Base-by-base conservation (phyloP, 2,329 filamentous ascomycete genomes). In the Scytalidium sp. region DNA sequence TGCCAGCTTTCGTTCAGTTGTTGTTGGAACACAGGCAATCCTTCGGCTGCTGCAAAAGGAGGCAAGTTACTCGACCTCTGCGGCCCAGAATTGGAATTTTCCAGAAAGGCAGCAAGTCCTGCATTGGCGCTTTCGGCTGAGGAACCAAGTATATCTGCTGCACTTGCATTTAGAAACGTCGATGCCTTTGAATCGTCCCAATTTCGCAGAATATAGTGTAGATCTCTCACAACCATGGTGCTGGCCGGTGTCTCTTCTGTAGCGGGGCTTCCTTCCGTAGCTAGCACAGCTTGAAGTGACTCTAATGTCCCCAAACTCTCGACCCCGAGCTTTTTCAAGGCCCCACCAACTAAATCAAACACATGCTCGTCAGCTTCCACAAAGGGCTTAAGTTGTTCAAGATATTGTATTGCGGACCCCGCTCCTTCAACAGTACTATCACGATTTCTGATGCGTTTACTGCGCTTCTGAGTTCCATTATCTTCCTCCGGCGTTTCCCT, bases 391-490 rank as follows among this genome's bases (percentile, higher is more conserved):
- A 85, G 65, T 56, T 84, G 79, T 46, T 74, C 75, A 2, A 79
- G 76, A 46, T 77, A 72, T 21, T 77, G 67, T 1, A 73, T 74
- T 45, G 72, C 76, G 6, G 78, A 71, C 52, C 84, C 80, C 13
- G 76, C 64, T 29, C 80, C 81, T 3, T 65, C 69, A 9, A 69
- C 65, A 10, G 76, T 61, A 17, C 75, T 78, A 41, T 85, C 83
- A 47, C 84, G 74, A 17, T 81, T 77, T 42, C 84, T 75, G 23
- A 83, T 83, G 45, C 84, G 73, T 60, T 87, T 88, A 64, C 83
- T 86, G 50, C 83, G 73, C 60, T 85, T 86, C 47, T 80, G 78
- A 10, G 79, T 74, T 2, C 70, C 71, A 20, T 72, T 75, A 27
- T 85, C 82, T 46, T 85, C 82, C 7, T 83, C 80, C 1, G 62